These are phyloP conservation scores for Colletotrichum viniferum DNA, from an alignment of 2,329 filamentous ascomycete species.

Conservation along the genomic window DNA sequence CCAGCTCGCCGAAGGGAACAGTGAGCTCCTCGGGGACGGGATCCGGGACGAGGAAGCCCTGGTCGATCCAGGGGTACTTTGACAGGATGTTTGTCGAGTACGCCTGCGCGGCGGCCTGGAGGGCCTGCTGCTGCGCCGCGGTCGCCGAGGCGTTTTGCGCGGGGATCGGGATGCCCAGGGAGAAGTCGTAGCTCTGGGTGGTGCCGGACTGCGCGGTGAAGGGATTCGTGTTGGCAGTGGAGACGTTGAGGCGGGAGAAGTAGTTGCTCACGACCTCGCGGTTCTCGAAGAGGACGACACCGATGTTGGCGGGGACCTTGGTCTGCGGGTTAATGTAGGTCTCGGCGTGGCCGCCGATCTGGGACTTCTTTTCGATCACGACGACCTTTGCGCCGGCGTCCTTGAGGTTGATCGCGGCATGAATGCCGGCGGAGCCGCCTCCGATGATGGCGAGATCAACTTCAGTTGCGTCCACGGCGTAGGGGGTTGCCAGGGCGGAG, in stretches of 20 bases:
- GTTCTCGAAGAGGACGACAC: constrained; percentile 34
- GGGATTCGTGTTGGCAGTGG: constrained; percentile 8
- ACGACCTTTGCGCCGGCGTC: constrained; percentile 39
- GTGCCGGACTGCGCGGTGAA: background rate
- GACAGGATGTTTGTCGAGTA: constrained; percentile 6
- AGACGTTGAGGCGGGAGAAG: constrained; percentile 38
- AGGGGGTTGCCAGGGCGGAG: background rate
- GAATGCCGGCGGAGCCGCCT: constrained; percentile 43
- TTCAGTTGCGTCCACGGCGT: background rate
- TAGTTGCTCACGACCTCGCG: constrained; percentile 35
- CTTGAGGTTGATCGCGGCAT: constrained; percentile 42
- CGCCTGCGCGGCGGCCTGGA: constrained; percentile 1
- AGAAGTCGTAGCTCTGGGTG: constrained; percentile 24
- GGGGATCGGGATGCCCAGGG: constrained; percentile 4
- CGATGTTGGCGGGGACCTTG: constrained; percentile 13
- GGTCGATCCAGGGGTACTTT: constrained; percentile 19
- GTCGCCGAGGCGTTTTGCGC: background rate
- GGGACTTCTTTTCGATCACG: constrained; percentile 40
- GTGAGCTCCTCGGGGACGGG: constrained; percentile 48
- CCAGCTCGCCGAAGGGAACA: constrained; percentile 44
- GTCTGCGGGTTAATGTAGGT: constrained; percentile 37
- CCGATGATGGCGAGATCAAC: constrained; percentile 39
- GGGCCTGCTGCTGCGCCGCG: constrained; percentile 3
- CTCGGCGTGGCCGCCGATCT: constrained; percentile 46
- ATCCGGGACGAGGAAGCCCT: constrained; percentile 42